A percentile compares a stretch with the other conserved stretches of the same genome.
These are phyloP conservation scores for Ilex paraguariensis DNA, from an alignment of 305 asterid species.

Conservation along the genomic window DNA sequence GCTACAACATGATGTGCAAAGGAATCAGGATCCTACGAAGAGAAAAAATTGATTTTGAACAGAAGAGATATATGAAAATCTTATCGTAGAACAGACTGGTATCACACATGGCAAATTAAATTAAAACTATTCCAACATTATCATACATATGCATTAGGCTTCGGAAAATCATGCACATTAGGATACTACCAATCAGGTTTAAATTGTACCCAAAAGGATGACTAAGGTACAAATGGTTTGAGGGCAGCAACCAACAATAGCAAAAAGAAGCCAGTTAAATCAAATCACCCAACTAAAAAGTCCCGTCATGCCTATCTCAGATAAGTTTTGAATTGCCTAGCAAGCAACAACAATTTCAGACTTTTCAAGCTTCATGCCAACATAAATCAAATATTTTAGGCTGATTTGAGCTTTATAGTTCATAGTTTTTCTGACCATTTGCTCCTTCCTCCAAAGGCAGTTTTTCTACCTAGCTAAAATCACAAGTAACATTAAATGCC, in stretches of 20 bases:
- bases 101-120: background rate
- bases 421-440: background rate
- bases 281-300: too few species aligned
- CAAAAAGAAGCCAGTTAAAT: too few species aligned
- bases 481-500: background rate
- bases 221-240: too few species aligned
- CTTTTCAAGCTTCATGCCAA: too few species aligned
- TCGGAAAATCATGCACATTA: too few species aligned
- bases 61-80: background rate
- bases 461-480: background rate
- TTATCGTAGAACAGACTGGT: background rate
- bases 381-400: too few species aligned
- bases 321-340: background rate
- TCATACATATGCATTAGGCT: too few species aligned
- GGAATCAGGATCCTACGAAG: background rate
- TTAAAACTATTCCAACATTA: too few species aligned
- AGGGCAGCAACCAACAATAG: too few species aligned
- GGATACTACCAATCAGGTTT: too few species aligned
- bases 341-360: background rate
- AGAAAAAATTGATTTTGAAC: background rate
- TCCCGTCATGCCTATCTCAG: background rate
- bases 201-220: too few species aligned
- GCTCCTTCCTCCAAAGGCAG: background rate
- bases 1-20: background rate
- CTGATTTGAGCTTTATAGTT: too few species aligned